phyloP scores from a whole-genome alignment of 257 asterid genomes.

The Mentha longifolia region DNA sequence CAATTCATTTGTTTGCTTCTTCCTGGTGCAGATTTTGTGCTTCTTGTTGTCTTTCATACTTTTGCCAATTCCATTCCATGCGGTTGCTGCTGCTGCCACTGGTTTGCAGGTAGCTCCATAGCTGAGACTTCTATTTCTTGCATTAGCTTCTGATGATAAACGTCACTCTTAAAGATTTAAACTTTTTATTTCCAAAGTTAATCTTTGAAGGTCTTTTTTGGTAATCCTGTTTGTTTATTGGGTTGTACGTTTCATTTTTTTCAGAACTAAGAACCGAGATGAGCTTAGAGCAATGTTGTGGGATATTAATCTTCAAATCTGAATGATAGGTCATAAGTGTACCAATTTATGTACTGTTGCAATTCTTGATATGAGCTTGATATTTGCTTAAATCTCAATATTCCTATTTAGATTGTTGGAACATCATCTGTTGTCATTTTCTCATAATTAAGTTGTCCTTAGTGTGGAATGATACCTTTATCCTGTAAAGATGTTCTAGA shows the following conservation, averaged over 20 bases:
- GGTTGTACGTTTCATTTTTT: neutral
- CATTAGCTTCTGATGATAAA: slow-evolving; percentile 10
- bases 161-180: neutral
- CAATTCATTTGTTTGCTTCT: slow-evolving; percentile 4
- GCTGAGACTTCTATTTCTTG: neutral
- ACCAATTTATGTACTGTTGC: neutral
- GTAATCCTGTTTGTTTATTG: neutral
- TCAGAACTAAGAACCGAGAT: neutral
- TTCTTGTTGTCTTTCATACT: neutral
- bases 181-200: neutral
- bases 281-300: slow-evolving; percentile 10
- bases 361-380: neutral
- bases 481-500: neutral
- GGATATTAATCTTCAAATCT: slow-evolving; percentile 2
- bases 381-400: neutral
- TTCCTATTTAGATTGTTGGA: slow-evolving; percentile 1
- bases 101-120: slow-evolving; percentile 35
- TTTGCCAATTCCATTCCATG: slow-evolving; percentile 11
- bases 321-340: neutral
- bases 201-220: neutral
- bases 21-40: slow-evolving; percentile 21
- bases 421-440: neutral
- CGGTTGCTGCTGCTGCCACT: slow-evolving; percentile 15
- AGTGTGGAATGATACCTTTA: neutral
- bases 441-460: neutral